Evolutionary conservation across 257 asterid genomes (phyloP).

Genomic region (Cruciata laevipes): DNA sequence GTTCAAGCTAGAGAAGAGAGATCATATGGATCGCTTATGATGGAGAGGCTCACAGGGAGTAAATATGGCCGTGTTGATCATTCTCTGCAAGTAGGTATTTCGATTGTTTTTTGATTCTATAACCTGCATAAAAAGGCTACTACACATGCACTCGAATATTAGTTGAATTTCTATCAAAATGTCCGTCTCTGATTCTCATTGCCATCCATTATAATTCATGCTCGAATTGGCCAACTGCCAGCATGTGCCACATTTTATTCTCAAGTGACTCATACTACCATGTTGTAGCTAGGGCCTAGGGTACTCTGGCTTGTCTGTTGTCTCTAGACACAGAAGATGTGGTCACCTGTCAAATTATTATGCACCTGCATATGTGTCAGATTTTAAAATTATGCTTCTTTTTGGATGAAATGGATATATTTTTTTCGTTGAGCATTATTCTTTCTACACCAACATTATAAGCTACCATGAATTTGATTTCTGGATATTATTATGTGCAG

Average conservation of each 20-base stretch:
- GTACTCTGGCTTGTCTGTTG: background rate
- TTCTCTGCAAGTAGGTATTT: conserved; percentile 64
- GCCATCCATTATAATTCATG: background rate
- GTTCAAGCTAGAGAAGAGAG: conserved; percentile 53
- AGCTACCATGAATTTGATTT: conserved; percentile 3
- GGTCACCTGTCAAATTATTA: background rate
- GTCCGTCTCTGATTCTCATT: background rate
- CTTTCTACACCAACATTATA: too few species aligned
- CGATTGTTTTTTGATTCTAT: background rate
- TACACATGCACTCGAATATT: background rate
- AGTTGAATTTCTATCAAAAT: background rate
- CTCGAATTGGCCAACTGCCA: background rate
- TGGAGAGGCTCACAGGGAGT: conserved; percentile 77
- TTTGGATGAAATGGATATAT: too few species aligned
- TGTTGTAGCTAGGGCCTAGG: background rate
- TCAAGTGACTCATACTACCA: background rate
- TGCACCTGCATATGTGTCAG: background rate
- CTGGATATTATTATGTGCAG: conserved; percentile 33
- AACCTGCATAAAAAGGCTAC: background rate
- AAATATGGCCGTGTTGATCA: conserved; percentile 80
- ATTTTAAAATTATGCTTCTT: too few species aligned
- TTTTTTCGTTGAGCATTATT: too few species aligned
- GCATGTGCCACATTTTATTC: background rate
- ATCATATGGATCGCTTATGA: conserved; percentile 78
- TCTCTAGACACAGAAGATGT: background rate